These are phyloP conservation scores for Thelonectria rubi DNA, from an alignment of 2,329 filamentous ascomycete genomes.

Conservation along the genomic window DNA sequence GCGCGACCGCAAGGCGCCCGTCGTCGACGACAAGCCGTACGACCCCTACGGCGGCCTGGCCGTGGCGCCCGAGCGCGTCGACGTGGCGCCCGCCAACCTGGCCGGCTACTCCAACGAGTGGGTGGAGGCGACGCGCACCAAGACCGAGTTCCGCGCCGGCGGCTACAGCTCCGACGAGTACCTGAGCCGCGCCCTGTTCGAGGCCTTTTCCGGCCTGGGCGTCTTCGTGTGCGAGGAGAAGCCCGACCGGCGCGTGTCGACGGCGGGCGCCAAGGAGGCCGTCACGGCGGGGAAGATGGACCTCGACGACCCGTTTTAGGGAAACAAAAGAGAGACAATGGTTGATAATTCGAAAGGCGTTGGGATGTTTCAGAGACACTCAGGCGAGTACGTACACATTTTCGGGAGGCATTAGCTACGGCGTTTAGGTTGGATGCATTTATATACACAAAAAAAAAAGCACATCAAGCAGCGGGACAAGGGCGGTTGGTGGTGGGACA, in stretches of 20 bases:
- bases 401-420: slow-evolving; percentile 35
- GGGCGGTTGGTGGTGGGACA: neutral
- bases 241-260: slow-evolving; percentile 49
- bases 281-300: slow-evolving; percentile 56
- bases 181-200: slow-evolving; percentile 80
- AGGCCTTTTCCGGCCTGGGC: slow-evolving; percentile 89
- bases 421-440: slow-evolving; percentile 35
- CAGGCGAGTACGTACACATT: no score
- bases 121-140: slow-evolving; percentile 72
- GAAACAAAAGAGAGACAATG: neutral
- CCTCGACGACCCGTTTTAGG: slow-evolving; percentile 57
- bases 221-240: slow-evolving; percentile 87
- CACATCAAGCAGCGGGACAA: slow-evolving; percentile 7
- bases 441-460: neutral
- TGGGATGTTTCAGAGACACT: no score
- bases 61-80: slow-evolving; percentile 75
- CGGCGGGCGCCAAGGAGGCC: slow-evolving; percentile 48
- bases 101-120: slow-evolving; percentile 79
- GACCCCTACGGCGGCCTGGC: slow-evolving; percentile 85
- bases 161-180: slow-evolving; percentile 88
- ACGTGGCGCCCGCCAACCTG: slow-evolving; percentile 58
- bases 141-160: slow-evolving; percentile 74
- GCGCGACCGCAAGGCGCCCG: slow-evolving; percentile 65
- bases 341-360: neutral
- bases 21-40: slow-evolving; percentile 74